These are phyloP conservation scores for Sherardia arvensis DNA, from an alignment of 257 asterid species.

Conservation along the genomic window DNA sequence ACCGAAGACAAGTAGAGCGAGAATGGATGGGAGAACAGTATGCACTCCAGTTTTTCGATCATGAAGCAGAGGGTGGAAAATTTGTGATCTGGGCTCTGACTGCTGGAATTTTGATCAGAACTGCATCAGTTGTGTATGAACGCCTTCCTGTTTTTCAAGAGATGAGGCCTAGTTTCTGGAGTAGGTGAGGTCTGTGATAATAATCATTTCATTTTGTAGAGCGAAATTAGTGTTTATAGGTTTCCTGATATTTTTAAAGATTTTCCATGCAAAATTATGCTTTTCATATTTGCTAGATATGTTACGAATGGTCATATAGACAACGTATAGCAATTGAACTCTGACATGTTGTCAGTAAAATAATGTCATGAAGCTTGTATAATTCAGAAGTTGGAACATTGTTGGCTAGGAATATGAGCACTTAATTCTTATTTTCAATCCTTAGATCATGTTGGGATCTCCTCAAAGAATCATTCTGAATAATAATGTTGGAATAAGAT, in stretches of 20 bases:
- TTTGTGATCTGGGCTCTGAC: slow-evolving; percentile 76
- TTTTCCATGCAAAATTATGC: too few species aligned
- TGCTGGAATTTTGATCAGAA: slow-evolving; percentile 62
- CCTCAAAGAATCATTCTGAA: too few species aligned
- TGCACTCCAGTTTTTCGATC: slow-evolving; percentile 65
- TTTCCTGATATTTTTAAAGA: too few species aligned
- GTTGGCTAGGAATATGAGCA: too few species aligned
- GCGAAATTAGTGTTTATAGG: background rate
- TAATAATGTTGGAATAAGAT: background rate
- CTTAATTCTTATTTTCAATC: too few species aligned
- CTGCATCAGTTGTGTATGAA: slow-evolving; percentile 58
- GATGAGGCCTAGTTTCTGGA: slow-evolving; percentile 59
- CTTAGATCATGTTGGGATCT: too few species aligned
- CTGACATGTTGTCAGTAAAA: too few species aligned
- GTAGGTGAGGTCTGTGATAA: slow-evolving; percentile 28
- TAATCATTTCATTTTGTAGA: background rate
- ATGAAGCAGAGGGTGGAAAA: slow-evolving; percentile 25
- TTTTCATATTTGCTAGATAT: too few species aligned
- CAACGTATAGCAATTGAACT: too few species aligned
- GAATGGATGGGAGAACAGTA: slow-evolving; percentile 57
- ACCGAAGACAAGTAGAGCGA: slow-evolving; percentile 44
- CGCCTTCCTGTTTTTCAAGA: slow-evolving; percentile 48
- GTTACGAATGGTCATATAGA: too few species aligned
- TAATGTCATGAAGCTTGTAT: too few species aligned
- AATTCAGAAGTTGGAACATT: too few species aligned